Conservation (phyloP, 2,329 filamentous ascomycete species). For the Colletotrichum tropicale region DNA sequence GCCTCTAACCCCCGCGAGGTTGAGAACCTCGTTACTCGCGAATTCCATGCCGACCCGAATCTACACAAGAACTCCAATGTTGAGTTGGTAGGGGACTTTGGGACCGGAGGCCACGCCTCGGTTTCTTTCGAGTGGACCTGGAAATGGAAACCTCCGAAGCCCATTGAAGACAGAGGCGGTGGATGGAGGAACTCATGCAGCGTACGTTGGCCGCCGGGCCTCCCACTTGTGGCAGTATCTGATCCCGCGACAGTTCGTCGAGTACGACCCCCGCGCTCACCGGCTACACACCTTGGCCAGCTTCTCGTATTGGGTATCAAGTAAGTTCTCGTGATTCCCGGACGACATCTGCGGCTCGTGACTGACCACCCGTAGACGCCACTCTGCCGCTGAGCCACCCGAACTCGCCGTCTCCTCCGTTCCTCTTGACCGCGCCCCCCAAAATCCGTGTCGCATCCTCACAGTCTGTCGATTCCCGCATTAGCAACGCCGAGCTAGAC, state of each 20-base stretch:
- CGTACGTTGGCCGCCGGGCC: slow-evolving; percentile 50
- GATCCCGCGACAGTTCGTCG: slow-evolving; percentile 73
- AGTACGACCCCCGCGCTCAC: slow-evolving; percentile 94
- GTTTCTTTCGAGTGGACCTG: slow-evolving; percentile 94
- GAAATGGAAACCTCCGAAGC: slow-evolving; percentile 94
- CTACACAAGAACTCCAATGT: slow-evolving; percentile 97
- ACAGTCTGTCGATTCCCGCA: slow-evolving; percentile 83
- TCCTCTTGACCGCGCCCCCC: slow-evolving; percentile 74
- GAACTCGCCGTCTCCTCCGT: slow-evolving; percentile 71
- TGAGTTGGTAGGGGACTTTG: slow-evolving; percentile 89
- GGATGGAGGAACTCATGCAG: slow-evolving; percentile 97
- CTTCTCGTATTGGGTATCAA: slow-evolving; percentile 95
- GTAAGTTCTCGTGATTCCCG: slow-evolving; percentile 46
- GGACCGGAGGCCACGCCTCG: slow-evolving; percentile 80
- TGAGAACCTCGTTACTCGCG: slow-evolving; percentile 90
- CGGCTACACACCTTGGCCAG: slow-evolving; percentile 85
- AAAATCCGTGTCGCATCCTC: slow-evolving; percentile 84
- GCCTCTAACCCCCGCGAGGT: slow-evolving; percentile 86
- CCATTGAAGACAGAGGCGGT: slow-evolving; percentile 79
- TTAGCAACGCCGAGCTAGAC: slow-evolving; percentile 73
- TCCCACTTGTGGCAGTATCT: slow-evolving; percentile 17
- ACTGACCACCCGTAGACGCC: slow-evolving; percentile 42
- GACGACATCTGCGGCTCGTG: background rate
- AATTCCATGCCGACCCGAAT: slow-evolving; percentile 97
- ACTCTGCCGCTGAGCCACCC: slow-evolving; percentile 57